Conservation (phyloP, 2,329 filamentous ascomycete genomes). For the Metarhizium rileyi region DNA sequence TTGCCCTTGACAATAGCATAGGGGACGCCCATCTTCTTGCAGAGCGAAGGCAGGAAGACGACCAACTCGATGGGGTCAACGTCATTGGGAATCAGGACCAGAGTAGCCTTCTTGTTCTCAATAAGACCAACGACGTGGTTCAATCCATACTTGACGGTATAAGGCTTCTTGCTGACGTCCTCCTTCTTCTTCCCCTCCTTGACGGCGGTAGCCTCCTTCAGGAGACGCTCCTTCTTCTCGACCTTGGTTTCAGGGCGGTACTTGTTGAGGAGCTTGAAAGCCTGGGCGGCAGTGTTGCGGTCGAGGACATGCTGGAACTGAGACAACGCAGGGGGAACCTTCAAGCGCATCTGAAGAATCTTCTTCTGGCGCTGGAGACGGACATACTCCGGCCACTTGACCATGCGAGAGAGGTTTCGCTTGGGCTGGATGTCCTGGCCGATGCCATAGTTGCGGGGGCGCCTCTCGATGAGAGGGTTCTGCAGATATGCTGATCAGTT, state of each 20-base stretch:
- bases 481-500: slow-evolving; percentile 25
- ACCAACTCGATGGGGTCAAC: slow-evolving; percentile 99
- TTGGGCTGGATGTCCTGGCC: slow-evolving; percentile 97
- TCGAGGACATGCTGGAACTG: slow-evolving; percentile 98
- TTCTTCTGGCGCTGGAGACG: slow-evolving; percentile 89
- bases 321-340: slow-evolving; percentile 93
- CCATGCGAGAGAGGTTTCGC: slow-evolving; percentile 94
- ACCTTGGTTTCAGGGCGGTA: slow-evolving; percentile 98
- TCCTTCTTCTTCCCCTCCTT: slow-evolving; percentile 99
- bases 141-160: slow-evolving; percentile 97
- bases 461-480: slow-evolving; percentile 99
- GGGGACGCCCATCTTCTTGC: slow-evolving; percentile 99
- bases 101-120: slow-evolving; percentile 99
- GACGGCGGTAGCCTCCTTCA: slow-evolving; percentile 95
- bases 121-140: slow-evolving; percentile 98
- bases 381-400: slow-evolving; percentile 99
- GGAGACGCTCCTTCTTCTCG: slow-evolving; percentile 99
- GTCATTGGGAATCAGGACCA: slow-evolving; percentile 98
- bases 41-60: slow-evolving; percentile 96
- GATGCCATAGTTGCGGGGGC: slow-evolving; percentile 93
- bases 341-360: slow-evolving; percentile 96
- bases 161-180: slow-evolving; percentile 99
- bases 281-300: slow-evolving; percentile 91
- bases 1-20: slow-evolving; percentile 99
- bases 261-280: slow-evolving; percentile 99